Base-by-base conservation (phyloP, 2,329 filamentous ascomycete genomes). In the Ophiostoma fasciatum region DNA sequence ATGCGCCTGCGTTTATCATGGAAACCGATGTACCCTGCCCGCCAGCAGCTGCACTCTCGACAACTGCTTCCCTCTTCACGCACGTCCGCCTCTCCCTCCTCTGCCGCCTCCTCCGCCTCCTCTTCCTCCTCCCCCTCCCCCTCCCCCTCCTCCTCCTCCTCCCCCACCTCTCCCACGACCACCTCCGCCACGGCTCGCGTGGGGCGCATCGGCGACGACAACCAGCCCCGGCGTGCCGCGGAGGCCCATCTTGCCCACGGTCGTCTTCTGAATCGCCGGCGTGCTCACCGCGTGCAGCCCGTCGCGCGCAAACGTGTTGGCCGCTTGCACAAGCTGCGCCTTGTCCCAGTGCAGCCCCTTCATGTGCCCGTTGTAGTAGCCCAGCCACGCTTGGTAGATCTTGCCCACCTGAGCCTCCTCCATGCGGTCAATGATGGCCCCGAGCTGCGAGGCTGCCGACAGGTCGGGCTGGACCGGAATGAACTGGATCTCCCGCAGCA, bases 371-470 rank as follows among this genome's bases (percentile, higher is more conserved):
- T 71, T 71, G 54, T 64, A 64, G 61, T 70, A 62, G 38, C 68
- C 69, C 9, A 74, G 53, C 66, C 68, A 74, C 4, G 64, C 65
- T 48, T 70, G 64, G 52, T 74, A 75, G 4, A 61, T 58, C 47
- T 62, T 68, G 12, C 50, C 52, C 39, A 64, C 62, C 15, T 57
- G 52, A 0, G 58, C 51, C 15, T 61, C 58, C 4, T 63, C 61
- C 46, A 77, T 56, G 27, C 43, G 42, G 35, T 55, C 49, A n/a
- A 66, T 54, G 19, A 65, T 54, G 18, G 36, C 37, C 9, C 47
- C 14, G 1, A 71, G 57, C 11, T 63, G 54, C 1, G 38, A 29
- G 9, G 49, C 49, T 3, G 59, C 49, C n/a, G 55, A 57, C 4
- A 77, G 46, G 38, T 71, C 60, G 6, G 62, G 56, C 2, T 51